Conservation (phyloP, 2,329 filamentous ascomycete genomes). For the Aspergillus vadensis region DNA sequence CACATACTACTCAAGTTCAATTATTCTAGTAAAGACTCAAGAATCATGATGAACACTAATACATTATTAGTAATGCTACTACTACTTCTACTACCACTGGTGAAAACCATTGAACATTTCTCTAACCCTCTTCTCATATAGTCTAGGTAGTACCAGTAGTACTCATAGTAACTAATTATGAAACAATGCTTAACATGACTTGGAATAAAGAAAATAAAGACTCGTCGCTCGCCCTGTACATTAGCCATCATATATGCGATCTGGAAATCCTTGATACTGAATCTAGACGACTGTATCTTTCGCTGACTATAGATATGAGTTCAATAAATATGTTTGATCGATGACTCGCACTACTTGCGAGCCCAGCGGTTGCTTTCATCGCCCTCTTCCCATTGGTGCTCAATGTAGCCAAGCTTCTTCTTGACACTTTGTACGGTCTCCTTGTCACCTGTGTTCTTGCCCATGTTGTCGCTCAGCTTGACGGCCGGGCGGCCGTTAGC, state of each 20-base stretch:
- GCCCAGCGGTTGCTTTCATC: conserved; percentile 47
- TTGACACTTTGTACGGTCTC: conserved; percentile 81
- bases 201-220: background rate
- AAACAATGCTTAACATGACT: background rate
- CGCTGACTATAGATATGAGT: background rate
- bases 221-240: background rate
- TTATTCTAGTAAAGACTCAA: no score
- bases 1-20: no score
- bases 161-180: background rate
- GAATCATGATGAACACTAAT: no score
- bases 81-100: no score
- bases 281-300: background rate
- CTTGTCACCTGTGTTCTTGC: conserved; percentile 92
- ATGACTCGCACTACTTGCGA: background rate
- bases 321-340: no score
- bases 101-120: no score
- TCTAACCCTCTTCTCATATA: no score
- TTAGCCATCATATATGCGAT: background rate
- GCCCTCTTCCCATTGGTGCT: conserved; percentile 79
- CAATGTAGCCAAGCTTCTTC: conserved; percentile 78
- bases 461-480: conserved; percentile 88
- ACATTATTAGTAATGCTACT: no score
- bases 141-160: no score
- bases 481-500: conserved; percentile 79
- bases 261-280: background rate